Evolutionary conservation across 2,329 filamentous ascomycete genomes (phyloP).

Genomic region (Leptographium radiaticola): DNA sequence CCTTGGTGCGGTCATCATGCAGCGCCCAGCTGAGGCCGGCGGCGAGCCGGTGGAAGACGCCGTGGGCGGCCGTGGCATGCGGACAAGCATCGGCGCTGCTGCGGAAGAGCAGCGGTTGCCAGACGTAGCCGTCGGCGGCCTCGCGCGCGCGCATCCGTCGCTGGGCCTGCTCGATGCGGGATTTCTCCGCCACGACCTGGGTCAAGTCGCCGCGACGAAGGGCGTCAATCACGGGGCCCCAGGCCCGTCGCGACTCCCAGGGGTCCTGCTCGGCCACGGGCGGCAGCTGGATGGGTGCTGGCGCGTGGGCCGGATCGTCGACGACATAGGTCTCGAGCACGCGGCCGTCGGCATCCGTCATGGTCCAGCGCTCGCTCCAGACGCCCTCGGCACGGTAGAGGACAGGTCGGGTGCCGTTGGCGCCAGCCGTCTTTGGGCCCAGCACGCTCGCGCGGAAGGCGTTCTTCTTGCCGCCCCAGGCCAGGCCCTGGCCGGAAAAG

Average conservation of each 20-base stretch:
- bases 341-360: slow-evolving; percentile 21
- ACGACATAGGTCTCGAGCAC: slow-evolving; percentile 23
- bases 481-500: slow-evolving; percentile 32
- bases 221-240: slow-evolving; percentile 61
- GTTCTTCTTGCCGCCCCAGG: slow-evolving; percentile 29
- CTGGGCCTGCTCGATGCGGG: slow-evolving; percentile 70
- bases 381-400: slow-evolving; percentile 26
- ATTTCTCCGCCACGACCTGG: slow-evolving; percentile 56
- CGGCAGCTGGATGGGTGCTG: slow-evolving; percentile 20
- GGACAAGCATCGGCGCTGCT: slow-evolving; percentile 6
- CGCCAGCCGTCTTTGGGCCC: slow-evolving; percentile 1
- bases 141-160: slow-evolving; percentile 60
- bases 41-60: slow-evolving; percentile 19
- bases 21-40: slow-evolving; percentile 18
- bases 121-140: slow-evolving; percentile 30
- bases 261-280: slow-evolving; percentile 61
- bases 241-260: slow-evolving; percentile 68
- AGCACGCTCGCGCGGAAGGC: slow-evolving; percentile 29
- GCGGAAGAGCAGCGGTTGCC: slow-evolving; percentile 27
- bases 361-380: slow-evolving; percentile 29
- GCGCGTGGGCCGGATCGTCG: slow-evolving; percentile 20
- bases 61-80: slow-evolving; percentile 11
- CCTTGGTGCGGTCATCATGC: slow-evolving; percentile 22
- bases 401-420: slow-evolving; percentile 13
- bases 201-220: slow-evolving; percentile 67